Evolutionary conservation across 2,329 filamentous ascomycete genomes (phyloP).

Genomic region (Hysterium pulicare): DNA sequence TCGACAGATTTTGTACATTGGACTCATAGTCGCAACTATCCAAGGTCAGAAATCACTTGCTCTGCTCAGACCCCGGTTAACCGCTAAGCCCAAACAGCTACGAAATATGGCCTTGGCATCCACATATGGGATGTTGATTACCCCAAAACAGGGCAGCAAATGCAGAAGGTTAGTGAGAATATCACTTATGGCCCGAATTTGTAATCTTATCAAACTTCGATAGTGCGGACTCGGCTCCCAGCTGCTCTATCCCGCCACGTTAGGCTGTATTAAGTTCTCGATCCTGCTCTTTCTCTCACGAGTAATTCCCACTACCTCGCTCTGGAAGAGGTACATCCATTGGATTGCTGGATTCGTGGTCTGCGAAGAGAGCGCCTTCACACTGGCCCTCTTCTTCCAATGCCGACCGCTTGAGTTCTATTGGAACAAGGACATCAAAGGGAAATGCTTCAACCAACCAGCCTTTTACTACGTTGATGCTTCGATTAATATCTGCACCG

Average conservation of each 20-base stretch:
- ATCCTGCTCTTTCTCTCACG: conserved; percentile 3
- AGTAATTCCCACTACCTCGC: conserved; percentile 1
- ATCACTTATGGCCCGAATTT: too few species aligned
- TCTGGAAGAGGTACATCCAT: conserved; percentile 2
- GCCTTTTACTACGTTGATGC: conserved; percentile 5
- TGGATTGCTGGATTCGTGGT: conserved; percentile 1
- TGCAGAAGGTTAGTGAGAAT: too few species aligned
- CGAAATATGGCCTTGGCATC: too few species aligned
- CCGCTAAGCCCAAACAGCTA: too few species aligned
- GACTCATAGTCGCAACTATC: too few species aligned
- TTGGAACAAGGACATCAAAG: conserved; percentile 3
- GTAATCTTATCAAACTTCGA: too few species aligned
- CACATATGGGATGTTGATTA: too few species aligned
- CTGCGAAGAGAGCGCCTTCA: conserved; percentile 1
- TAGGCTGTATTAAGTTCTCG: conserved; percentile 1
- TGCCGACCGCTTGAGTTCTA: conserved; percentile 1
- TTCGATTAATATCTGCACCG: background rate
- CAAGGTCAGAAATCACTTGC: too few species aligned
- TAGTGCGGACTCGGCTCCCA: too few species aligned
- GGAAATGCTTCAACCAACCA: conserved; percentile 2
- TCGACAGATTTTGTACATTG: too few species aligned
- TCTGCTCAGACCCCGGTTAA: too few species aligned
- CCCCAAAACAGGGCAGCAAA: too few species aligned
- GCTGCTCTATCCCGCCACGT: conserved; percentile 1
- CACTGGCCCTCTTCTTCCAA: conserved; percentile 1